phyloP scores from a whole-genome alignment of 176 grass and related monocot species.

The Aegilops bicornis region DNA sequence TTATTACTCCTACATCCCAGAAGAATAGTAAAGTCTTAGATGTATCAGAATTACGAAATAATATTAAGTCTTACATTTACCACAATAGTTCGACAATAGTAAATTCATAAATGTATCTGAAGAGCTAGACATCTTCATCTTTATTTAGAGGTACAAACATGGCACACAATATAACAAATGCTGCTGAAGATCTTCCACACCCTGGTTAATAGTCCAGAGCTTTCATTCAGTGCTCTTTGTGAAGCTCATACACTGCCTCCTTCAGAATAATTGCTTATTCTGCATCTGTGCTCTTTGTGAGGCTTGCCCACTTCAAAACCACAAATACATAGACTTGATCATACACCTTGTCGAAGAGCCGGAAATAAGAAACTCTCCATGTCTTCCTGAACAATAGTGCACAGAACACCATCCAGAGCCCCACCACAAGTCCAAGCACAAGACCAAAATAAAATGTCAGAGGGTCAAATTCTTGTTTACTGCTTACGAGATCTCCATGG shows the following conservation, averaged over 20 bases:
- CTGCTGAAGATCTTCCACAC: too few relatives aligned
- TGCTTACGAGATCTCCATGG: neutral
- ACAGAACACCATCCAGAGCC: constrained; percentile 27
- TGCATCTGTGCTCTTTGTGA: neutral
- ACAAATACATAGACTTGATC: neutral
- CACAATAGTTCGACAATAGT: neutral
- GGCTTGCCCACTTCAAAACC: neutral
- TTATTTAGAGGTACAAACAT: neutral
- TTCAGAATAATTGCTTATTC: neutral
- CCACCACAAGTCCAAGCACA: constrained; percentile 10
- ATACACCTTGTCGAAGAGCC: neutral
- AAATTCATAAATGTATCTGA: neutral
- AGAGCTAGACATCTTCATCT: neutral
- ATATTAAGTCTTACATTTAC: neutral
- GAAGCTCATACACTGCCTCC: too few relatives aligned
- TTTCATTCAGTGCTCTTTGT: too few relatives aligned
- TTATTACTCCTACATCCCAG: too few relatives aligned
- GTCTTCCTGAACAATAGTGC: constrained; percentile 14
- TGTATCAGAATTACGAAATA: too few relatives aligned
- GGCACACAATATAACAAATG: neutral
- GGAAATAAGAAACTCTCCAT: constrained; percentile 39
- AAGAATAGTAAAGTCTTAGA: too few relatives aligned
- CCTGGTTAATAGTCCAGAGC: too few relatives aligned
- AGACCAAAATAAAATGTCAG: neutral
- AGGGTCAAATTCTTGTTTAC: neutral